Evolutionary conservation across 2,329 filamentous ascomycete genomes (phyloP), one percentile per base, ranked within the genome.

Genomic region (Amylocarpus encephaloides): DNA sequence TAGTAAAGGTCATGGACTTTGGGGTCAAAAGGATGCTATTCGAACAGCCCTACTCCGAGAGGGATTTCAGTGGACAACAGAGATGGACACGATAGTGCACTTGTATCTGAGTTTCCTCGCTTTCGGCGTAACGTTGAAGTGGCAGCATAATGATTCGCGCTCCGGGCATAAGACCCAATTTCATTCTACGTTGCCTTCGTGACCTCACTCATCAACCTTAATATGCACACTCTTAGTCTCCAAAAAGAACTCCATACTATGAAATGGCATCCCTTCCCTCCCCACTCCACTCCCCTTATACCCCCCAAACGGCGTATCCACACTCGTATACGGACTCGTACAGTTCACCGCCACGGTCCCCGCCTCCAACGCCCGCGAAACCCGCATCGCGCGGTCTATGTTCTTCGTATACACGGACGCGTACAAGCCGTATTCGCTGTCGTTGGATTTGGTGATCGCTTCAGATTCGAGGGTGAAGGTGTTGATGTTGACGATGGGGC

Each of bases 381-480:
- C 62, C 22, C 67, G 65, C 50, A 78, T 53, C 1, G 70, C 75
- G 13, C 68, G 68, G 48, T 68, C 67, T 39, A 85, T 73, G 68
- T 82, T 78, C 61, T 66, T 76, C 53, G 82, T 85, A 73, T 84
- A 80, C 34, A 86, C 73, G 10, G 46, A 42, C 1, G 46, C 42
- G 36, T 80, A 82, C 48, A 86, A 75, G 65, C 82, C 83, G 69
- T 83, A 86, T 53, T 68, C 80, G 56, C 76, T 79, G 66, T 71
- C 68, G 73, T 86, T 86, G 50, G 74, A 80, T 46, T 78, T 68
- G 57, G 71, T 70, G 67, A 86, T 77, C 54, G 74, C 80, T 43
- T 86, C 82, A 33, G 79, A 81, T 68, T 82, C 77, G 63, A 73
- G 78, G 70, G 78, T 79, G 73, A 86, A 86, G 68, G 83, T 85